Evolutionary conservation across 2,329 filamentous ascomycete species (phyloP).

Genomic region (Sphaerulina musiva): DNA sequence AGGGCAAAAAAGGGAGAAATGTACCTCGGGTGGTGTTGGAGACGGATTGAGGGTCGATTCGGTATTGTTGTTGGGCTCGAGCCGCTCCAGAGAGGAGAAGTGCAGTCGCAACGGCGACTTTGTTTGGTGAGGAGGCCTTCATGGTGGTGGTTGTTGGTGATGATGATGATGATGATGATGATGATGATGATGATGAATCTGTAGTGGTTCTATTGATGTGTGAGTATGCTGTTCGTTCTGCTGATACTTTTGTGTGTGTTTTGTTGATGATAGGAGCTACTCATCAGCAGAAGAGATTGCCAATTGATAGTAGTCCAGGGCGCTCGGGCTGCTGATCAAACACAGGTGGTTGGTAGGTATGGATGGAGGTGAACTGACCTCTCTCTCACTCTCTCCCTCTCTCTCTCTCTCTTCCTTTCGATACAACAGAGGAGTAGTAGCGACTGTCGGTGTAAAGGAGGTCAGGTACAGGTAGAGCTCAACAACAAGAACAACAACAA

Average conservation of each 20-base stretch:
- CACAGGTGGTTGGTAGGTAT: too few relatives aligned
- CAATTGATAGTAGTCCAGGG: neutral
- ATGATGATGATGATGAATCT: too few relatives aligned
- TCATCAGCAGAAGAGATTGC: neutral
- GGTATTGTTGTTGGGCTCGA: conserved; percentile 47
- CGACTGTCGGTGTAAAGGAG: too few relatives aligned
- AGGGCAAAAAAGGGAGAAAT: neutral
- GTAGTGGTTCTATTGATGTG: too few relatives aligned
- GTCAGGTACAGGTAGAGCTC: too few relatives aligned
- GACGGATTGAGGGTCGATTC: conserved; percentile 59
- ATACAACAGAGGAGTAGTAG: too few relatives aligned
- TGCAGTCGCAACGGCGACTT: conserved; percentile 45
- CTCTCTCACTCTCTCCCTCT: too few relatives aligned
- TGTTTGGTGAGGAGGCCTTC: conserved; percentile 37
- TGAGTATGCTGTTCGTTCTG: conserved; percentile 10
- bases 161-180: neutral
- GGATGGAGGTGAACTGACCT: too few relatives aligned
- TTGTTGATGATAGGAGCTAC: neutral
- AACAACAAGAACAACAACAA: too few relatives aligned
- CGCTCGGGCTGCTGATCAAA: too few relatives aligned
- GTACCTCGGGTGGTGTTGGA: conserved; percentile 33
- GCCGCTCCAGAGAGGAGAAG: conserved; percentile 41
- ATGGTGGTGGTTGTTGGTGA: conserved; percentile 31
- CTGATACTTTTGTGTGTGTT: neutral
- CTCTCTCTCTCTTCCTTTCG: too few relatives aligned